Percentiles rank a stretch among this genome's conserved stretches.
Evolutionary conservation across 345 rosid genomes (phyloP).

Genomic region (Viola odorata): DNA sequence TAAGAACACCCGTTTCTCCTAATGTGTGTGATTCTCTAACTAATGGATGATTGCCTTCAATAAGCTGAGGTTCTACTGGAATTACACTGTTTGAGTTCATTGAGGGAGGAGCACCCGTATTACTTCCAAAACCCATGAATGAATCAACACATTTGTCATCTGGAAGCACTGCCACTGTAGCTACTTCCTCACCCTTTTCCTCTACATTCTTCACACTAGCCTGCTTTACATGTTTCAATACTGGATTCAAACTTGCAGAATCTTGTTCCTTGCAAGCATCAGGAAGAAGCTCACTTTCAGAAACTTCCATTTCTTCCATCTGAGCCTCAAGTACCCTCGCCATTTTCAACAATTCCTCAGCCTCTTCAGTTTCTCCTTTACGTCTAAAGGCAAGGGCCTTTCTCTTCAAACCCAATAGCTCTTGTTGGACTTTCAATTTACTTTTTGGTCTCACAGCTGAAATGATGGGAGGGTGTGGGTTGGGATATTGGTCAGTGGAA

Average conservation of each 20-base stretch:
- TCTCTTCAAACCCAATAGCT: slow-evolving; percentile 53
- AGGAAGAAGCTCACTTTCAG: slow-evolving; percentile 19
- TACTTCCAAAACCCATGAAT: slow-evolving; percentile 18
- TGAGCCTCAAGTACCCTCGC: slow-evolving; percentile 46
- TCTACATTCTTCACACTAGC: slow-evolving; percentile 10
- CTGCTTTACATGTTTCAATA: slow-evolving; percentile 14
- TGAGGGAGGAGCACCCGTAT: slow-evolving; percentile 3
- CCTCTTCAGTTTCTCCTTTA: slow-evolving; percentile 48
- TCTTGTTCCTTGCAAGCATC: slow-evolving; percentile 17
- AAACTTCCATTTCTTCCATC: slow-evolving; percentile 43
- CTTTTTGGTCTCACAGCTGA: slow-evolving; percentile 26
- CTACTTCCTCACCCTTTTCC: slow-evolving; percentile 10
- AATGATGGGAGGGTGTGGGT: slow-evolving; percentile 8
- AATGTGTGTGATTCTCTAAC: slow-evolving; percentile 27
- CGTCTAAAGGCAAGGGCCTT: slow-evolving; percentile 52
- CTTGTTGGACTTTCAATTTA: slow-evolving; percentile 52
- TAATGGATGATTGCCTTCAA: slow-evolving; percentile 18
- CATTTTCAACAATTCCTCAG: slow-evolving; percentile 43
- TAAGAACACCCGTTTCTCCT: slow-evolving; percentile 21
- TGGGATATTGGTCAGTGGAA: slow-evolving; percentile 13
- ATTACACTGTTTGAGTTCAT: slow-evolving; percentile 7
- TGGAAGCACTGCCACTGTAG: slow-evolving; percentile 7
- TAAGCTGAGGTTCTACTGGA: slow-evolving; percentile 13
- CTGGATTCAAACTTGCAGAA: slow-evolving; percentile 15
- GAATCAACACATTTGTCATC: slow-evolving; percentile 26